phyloP scores from a whole-genome alignment of 805 yeast genomes.

The Saturnispora serradocipensis region DNA sequence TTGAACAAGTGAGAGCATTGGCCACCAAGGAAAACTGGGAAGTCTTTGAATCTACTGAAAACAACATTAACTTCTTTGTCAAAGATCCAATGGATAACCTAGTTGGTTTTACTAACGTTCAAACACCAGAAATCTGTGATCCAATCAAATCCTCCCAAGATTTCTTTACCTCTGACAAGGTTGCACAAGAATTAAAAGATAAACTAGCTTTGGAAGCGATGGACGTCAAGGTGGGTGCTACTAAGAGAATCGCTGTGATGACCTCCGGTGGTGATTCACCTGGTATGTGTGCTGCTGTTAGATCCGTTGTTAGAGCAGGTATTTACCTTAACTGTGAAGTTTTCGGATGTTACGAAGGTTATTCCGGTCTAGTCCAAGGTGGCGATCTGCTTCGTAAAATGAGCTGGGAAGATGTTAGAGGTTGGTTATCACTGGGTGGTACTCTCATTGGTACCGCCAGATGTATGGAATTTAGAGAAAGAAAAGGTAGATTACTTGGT shows the following conservation, averaged over 20 bases:
- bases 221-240: background rate
- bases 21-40: constrained; percentile 15
- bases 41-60: constrained; percentile 11
- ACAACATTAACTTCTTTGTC: constrained; percentile 27
- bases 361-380: constrained; percentile 85
- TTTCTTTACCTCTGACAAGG: constrained; percentile 9
- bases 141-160: constrained; percentile 6
- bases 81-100: constrained; percentile 60
- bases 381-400: constrained; percentile 67
- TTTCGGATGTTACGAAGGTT: constrained; percentile 88
- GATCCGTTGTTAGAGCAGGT: constrained; percentile 93
- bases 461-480: constrained; percentile 74
- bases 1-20: constrained; percentile 21
- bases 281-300: constrained; percentile 95
- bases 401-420: constrained; percentile 93
- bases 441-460: constrained; percentile 96
- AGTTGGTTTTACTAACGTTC: constrained; percentile 44
- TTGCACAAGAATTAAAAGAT: background rate
- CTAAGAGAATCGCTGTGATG: constrained; percentile 71
- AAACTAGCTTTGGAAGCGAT: background rate
- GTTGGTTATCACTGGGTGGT: constrained; percentile 89
- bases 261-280: constrained; percentile 99
- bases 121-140: constrained; percentile 12
- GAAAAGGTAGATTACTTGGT: constrained; percentile 74
- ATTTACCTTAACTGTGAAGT: constrained; percentile 83